Conservation (phyloP, 192 early-diverging fungal species). For the Lunasporangiospora selenospora region DNA sequence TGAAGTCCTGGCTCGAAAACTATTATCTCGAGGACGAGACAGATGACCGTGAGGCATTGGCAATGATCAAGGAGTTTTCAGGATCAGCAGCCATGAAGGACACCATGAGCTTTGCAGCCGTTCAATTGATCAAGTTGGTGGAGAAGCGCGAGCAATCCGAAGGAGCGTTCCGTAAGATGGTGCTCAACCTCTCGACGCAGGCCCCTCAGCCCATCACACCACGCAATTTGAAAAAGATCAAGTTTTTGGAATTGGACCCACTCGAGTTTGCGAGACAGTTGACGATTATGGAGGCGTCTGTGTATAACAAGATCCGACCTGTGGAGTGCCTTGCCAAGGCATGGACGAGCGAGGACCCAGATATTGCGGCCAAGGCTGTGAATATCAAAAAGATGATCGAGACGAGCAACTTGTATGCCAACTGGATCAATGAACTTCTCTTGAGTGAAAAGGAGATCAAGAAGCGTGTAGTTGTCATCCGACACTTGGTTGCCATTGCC, state of each 20-base stretch:
- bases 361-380: slow-evolving; percentile 59
- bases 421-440: slow-evolving; percentile 88
- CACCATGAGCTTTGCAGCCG: slow-evolving; percentile 63
- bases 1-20: slow-evolving; percentile 92
- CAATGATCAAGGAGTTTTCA: slow-evolving; percentile 74
- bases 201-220: slow-evolving; percentile 83
- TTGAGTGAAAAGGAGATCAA: slow-evolving; percentile 82
- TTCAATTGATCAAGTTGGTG: slow-evolving; percentile 69
- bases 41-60: slow-evolving; percentile 63
- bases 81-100: slow-evolving; percentile 67
- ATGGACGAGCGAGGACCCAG: slow-evolving; percentile 76
- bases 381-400: slow-evolving; percentile 91
- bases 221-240: slow-evolving; percentile 74
- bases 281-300: slow-evolving; percentile 84
- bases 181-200: slow-evolving; percentile 67
- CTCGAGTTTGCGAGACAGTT: slow-evolving; percentile 96
- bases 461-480: slow-evolving; percentile 77
- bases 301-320: slow-evolving; percentile 83
- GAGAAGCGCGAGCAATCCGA: slow-evolving; percentile 68
- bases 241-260: slow-evolving; percentile 87
- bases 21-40: slow-evolving; percentile 79
- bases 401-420: slow-evolving; percentile 81
- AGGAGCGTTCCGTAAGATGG: slow-evolving; percentile 67
- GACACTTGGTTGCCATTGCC: slow-evolving; percentile 84
- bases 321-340: slow-evolving; percentile 88